Evolutionary conservation across 1,284 basidiomycete genomes (phyloP).

Genomic region (Peniophora sp.): DNA sequence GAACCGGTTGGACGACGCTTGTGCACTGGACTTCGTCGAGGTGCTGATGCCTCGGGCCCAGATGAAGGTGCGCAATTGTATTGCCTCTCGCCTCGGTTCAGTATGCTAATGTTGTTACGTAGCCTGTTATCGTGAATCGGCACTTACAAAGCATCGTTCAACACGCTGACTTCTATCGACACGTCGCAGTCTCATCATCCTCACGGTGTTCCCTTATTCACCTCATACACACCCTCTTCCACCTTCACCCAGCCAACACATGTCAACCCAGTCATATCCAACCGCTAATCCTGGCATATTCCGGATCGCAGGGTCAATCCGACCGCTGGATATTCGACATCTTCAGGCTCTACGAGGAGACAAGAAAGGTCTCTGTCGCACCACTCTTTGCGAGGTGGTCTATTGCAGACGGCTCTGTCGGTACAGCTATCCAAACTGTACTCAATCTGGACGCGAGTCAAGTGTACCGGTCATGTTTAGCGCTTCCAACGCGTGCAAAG

Average conservation of each 20-base stretch:
- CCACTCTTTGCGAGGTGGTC: constrained; percentile 62
- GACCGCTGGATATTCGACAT: constrained; percentile 69
- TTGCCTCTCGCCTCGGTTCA: not conserved
- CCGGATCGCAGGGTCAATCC: constrained; percentile 54
- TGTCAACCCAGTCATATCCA: constrained; percentile 79
- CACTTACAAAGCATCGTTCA: constrained; percentile 56
- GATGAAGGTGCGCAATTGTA: constrained; percentile 48
- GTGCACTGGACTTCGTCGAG: constrained; percentile 42
- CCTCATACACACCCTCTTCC: constrained; percentile 61
- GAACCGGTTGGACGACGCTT: constrained; percentile 38
- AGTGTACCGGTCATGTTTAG: constrained; percentile 67
- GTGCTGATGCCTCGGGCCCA: constrained; percentile 32
- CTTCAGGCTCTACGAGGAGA: constrained; percentile 72
- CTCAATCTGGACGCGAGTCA: constrained; percentile 61
- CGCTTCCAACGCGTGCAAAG: constrained; percentile 59
- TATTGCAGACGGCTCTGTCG: constrained; percentile 30
- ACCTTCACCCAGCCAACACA: constrained; percentile 68
- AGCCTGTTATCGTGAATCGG: constrained; percentile 60
- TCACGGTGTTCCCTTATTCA: constrained; percentile 39
- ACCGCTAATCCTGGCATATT: constrained; percentile 68
- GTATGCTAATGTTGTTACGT: constrained; percentile 6
- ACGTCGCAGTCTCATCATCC: constrained; percentile 7
- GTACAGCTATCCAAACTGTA: constrained; percentile 55
- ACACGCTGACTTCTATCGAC: constrained; percentile 46
- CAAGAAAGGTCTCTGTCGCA: constrained; percentile 59